Evolutionary conservation across 1,284 basidiomycete species (phyloP).

Genomic region (Tilletia walkeri): DNA sequence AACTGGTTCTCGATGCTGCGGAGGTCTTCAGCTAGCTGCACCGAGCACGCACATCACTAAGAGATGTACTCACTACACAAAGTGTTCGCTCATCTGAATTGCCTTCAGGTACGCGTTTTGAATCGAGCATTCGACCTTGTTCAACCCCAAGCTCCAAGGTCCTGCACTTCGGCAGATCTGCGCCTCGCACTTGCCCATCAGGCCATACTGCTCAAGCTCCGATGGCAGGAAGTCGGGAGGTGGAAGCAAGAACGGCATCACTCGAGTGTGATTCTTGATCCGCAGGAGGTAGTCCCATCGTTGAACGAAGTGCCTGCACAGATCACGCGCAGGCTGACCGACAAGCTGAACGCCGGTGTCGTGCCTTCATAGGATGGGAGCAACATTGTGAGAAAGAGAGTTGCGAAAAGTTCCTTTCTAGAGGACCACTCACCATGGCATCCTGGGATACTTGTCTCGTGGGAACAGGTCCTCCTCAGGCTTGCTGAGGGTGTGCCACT

Average conservation of each 20-base stretch:
- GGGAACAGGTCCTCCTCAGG: constrained; percentile 94
- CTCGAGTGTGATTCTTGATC: constrained; percentile 72
- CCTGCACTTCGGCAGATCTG: constrained; percentile 95
- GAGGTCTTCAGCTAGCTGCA: no score
- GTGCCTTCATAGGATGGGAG: constrained; percentile 59
- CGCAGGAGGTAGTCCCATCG: constrained; percentile 62
- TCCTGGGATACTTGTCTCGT: constrained; percentile 79
- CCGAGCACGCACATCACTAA: no score
- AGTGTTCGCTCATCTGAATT: constrained; percentile 85
- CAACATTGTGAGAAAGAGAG: neutral
- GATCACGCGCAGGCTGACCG: constrained; percentile 90
- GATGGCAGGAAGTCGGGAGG: constrained; percentile 84
- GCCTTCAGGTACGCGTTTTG: constrained; percentile 89
- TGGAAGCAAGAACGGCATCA: constrained; percentile 91
- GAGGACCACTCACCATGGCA: constrained; percentile 72
- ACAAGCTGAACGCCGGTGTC: constrained; percentile 93
- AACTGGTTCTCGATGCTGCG: constrained; percentile 81
- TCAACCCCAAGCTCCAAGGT: constrained; percentile 92
- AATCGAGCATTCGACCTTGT: constrained; percentile 77
- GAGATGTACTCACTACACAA: constrained; percentile 54
- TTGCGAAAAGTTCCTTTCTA: neutral
- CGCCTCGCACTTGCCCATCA: constrained; percentile 94
- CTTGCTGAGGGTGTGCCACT: constrained; percentile 84
- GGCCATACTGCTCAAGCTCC: constrained; percentile 75
- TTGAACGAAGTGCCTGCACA: constrained; percentile 92